These are phyloP conservation scores for Elaphomyces granulatus DNA, from an alignment of 495 filamentous ascomycete species.

Conservation along the genomic window DNA sequence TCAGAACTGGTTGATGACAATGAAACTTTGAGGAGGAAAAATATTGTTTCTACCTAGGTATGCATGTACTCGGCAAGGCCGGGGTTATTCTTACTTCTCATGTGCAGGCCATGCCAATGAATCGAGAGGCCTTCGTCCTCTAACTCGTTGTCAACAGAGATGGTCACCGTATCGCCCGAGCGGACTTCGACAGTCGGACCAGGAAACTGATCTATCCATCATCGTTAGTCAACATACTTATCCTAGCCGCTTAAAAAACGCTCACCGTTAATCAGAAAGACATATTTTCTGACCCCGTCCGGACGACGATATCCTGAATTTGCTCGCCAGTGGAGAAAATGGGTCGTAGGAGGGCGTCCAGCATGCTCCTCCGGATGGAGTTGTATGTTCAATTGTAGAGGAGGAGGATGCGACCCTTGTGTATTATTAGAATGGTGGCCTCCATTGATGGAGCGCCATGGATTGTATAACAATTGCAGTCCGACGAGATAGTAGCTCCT, in stretches of 20 bases:
- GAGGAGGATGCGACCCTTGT: too few relatives aligned
- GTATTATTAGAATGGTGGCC: too few relatives aligned
- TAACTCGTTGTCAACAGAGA: slow-evolving; percentile 55
- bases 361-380: slow-evolving; percentile 29
- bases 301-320: slow-evolving; percentile 19
- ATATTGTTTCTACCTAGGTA: too few relatives aligned
- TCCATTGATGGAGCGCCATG: too few relatives aligned
- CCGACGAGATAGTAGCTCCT: too few relatives aligned
- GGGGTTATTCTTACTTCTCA: slow-evolving; percentile 32
- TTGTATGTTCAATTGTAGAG: slow-evolving; percentile 11
- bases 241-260: too few relatives aligned
- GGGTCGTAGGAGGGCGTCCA: slow-evolving; percentile 18
- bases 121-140: slow-evolving; percentile 52
- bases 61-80: too few relatives aligned
- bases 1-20: background rate
- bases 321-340: slow-evolving; percentile 22
- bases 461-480: too few relatives aligned
- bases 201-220: slow-evolving; percentile 19
- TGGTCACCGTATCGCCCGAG: slow-evolving; percentile 51
- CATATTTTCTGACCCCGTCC: slow-evolving; percentile 28
- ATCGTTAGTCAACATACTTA: background rate
- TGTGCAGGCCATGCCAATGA: slow-evolving; percentile 72
- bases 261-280: slow-evolving; percentile 27
- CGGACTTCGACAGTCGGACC: slow-evolving; percentile 27
- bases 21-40: background rate